phyloP scores from a whole-genome alignment of 78 protist genomes.

The Dictyostelium intermedium region DNA sequence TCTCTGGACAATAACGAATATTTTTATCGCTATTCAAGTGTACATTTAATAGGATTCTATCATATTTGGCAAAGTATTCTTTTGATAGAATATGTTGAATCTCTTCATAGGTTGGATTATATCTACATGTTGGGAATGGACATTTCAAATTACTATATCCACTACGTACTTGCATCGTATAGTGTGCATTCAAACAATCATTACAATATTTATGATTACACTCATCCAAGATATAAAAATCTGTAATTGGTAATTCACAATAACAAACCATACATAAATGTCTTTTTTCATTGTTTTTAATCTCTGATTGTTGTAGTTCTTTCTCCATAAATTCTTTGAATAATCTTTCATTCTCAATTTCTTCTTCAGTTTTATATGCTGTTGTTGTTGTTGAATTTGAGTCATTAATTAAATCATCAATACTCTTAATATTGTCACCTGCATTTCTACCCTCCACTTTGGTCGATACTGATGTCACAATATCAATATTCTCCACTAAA shows the following conservation, averaged over 20 bases:
- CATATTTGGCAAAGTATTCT: slow-evolving; percentile 12
- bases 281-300: background rate
- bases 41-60: background rate
- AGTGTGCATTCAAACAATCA: slow-evolving; percentile 2
- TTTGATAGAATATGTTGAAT: slow-evolving; percentile 15
- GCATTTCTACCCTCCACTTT: background rate
- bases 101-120: slow-evolving; percentile 13
- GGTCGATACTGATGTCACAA: background rate
- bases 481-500: background rate
- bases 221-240: slow-evolving; percentile 66
- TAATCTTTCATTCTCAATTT: slow-evolving; percentile 41
- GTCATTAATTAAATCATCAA: background rate
- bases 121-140: slow-evolving; percentile 19
- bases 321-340: slow-evolving; percentile 11
- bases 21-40: background rate
- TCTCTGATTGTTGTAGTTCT: slow-evolving; percentile 4
- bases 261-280: slow-evolving; percentile 47
- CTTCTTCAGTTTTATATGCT: background rate
- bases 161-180: background rate
- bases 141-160: slow-evolving; percentile 37
- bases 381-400: background rate
- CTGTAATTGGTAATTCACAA: slow-evolving; percentile 13
- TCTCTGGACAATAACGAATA: slow-evolving; percentile 5
- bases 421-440: background rate
- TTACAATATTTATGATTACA: slow-evolving; percentile 60